Percentiles rank a stretch among this genome's conserved stretches.
Conservation (phyloP, 2,329 filamentous ascomycete species). For the Phyllosticta citrichinensis region DNA sequence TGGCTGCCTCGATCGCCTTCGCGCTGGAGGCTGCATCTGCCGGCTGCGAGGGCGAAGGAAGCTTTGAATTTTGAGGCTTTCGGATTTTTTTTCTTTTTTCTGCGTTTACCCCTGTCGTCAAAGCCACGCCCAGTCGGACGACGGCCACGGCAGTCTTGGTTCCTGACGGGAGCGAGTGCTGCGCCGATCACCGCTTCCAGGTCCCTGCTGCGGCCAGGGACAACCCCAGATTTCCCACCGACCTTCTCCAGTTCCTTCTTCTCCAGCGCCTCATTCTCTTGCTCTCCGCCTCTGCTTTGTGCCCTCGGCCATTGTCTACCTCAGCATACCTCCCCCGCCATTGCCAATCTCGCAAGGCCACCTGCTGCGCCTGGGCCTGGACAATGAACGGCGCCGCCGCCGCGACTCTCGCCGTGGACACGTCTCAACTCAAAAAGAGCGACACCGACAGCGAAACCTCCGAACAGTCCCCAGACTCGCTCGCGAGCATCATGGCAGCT, state of each 20-base stretch:
- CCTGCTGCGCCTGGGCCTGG: neutral
- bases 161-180: neutral
- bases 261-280: neutral
- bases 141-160: neutral
- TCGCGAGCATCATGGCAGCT: constrained; percentile 2
- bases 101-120: neutral
- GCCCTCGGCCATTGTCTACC: neutral
- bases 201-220: neutral
- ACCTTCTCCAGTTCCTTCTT: neutral
- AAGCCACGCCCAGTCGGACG: neutral
- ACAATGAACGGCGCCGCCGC: constrained; percentile 6
- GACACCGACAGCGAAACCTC: constrained; percentile 6
- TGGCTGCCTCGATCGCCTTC: neutral
- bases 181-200: neutral
- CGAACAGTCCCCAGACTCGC: constrained; percentile 1
- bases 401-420: neutral
- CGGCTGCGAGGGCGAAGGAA: neutral
- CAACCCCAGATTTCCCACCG: constrained; percentile 10
- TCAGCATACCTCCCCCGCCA: neutral
- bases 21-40: neutral
- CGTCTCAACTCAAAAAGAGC: constrained; percentile 1
- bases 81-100: neutral
- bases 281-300: neutral
- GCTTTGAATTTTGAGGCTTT: neutral
- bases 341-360: neutral